Percentiles rank a stretch among this genome's conserved stretches.
Conservation (phyloP, 2,329 filamentous ascomycete species). For the Rhinocladiella similis region DNA sequence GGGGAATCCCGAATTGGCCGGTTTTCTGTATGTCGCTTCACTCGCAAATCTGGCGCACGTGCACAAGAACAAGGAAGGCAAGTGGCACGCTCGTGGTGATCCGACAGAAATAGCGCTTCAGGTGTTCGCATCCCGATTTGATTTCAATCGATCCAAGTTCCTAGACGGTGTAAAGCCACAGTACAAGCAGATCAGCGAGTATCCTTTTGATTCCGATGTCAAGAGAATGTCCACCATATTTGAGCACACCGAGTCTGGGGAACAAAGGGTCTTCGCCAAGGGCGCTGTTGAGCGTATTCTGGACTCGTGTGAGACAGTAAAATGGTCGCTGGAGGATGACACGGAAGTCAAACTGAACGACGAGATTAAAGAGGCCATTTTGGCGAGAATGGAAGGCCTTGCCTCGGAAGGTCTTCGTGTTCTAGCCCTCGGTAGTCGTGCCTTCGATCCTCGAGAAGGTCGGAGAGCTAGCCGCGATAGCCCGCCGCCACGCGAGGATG, state of each 20-base stretch:
- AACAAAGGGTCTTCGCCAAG: conserved; percentile 42
- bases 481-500: conserved; percentile 51
- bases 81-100: conserved; percentile 66
- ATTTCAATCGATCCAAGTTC: conserved; percentile 59
- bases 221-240: conserved; percentile 78
- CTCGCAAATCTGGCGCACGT: conserved; percentile 67
- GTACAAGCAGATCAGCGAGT: conserved; percentile 65
- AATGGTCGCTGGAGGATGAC: conserved; percentile 48
- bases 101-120: conserved; percentile 75
- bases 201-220: conserved; percentile 71
- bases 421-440: conserved; percentile 62
- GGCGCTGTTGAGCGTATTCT: conserved; percentile 68
- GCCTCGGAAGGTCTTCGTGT: conserved; percentile 68
- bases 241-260: conserved; percentile 30
- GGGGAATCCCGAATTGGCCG: conserved; percentile 50
- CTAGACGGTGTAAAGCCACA: conserved; percentile 50
- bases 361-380: conserved; percentile 56
- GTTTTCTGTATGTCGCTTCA: conserved; percentile 63
- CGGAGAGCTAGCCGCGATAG: conserved; percentile 21
- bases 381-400: conserved; percentile 68
- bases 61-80: conserved; percentile 52
- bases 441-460: conserved; percentile 43
- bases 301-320: conserved; percentile 58
- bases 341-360: conserved; percentile 51
- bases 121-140: conserved; percentile 70